These are phyloP conservation scores for Podosphaera aphanis DNA, from an alignment of 2,329 filamentous ascomycete species.

Conservation along the genomic window DNA sequence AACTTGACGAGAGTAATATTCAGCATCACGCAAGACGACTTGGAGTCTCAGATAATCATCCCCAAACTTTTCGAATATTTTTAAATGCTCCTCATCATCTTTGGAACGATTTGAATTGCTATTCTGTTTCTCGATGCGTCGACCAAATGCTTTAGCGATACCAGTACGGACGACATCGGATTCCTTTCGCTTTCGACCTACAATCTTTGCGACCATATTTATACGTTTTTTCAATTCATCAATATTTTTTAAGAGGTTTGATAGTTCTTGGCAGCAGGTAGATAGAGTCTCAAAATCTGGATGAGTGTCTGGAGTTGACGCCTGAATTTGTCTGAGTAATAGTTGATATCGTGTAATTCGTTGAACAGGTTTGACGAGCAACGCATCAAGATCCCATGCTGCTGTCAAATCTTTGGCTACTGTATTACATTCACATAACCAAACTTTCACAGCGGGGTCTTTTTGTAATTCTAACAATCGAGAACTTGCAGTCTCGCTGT, in stretches of 20 bases:
- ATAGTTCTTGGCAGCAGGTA: constrained; percentile 27
- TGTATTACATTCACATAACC: constrained; percentile 81
- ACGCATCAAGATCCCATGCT: constrained; percentile 83
- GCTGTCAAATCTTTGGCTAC: constrained; percentile 79
- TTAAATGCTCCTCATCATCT: constrained; percentile 63
- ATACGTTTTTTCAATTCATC: constrained; percentile 92
- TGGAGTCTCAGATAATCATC: constrained; percentile 84
- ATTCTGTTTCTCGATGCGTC: constrained; percentile 28
- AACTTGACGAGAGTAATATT: constrained; percentile 68
- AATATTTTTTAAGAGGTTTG: constrained; percentile 58
- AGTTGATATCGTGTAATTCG: constrained; percentile 84
- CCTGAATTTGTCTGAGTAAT: constrained; percentile 55
- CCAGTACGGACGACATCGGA: constrained; percentile 50
- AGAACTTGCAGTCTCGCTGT: constrained; percentile 37
- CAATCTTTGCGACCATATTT: constrained; percentile 74
- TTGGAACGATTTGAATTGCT: constrained; percentile 46
- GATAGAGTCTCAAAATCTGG: constrained; percentile 51
- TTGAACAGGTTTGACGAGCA: constrained; percentile 95
- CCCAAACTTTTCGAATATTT: constrained; percentile 64
- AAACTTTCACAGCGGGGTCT: constrained; percentile 46
- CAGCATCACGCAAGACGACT: constrained; percentile 68
- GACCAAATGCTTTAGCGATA: constrained; percentile 75
- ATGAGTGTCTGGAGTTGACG: constrained; percentile 59
- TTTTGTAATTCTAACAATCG: constrained; percentile 38
- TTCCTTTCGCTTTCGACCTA: constrained; percentile 62